Evolutionary conservation across 352 stramenopile genomes (phyloP), one percentile per base, ranked within the genome.

Genomic region (Globisporangium uncinulatum): DNA sequence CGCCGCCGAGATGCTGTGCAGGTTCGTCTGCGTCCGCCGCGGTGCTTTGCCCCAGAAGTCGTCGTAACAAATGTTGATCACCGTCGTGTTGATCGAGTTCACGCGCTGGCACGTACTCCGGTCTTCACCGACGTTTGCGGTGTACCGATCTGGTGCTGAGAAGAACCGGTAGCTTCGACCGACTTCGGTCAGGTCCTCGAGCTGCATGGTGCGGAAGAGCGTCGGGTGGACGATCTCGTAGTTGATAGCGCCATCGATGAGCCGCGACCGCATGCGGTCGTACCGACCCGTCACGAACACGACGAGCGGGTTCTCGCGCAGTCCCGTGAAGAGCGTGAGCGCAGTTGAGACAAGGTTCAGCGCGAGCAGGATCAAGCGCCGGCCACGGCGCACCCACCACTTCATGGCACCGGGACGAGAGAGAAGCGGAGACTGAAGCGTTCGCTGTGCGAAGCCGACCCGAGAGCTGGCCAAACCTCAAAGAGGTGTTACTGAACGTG

Each of bases 301-400:
- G 24, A 81, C 51, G 15, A 86, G 32, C 0, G 76, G 73, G 61
- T 86, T 86, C 58, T 86, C 76, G 5, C 64, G 72, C 21, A 86
- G 55, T 29, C 76, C 76, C 48, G 73, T 76, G 41, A 80, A 64
- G 29, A 86, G 57, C 13, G 76, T 83, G 45, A 86, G 65, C 3
- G 63, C 49, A 17, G 71, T 79, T 10, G 73, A 74, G n/a, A 62
- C 65, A 24, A 86, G 29, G 58, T 83, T 81, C 39, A 77, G 49
- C 10, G 41, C 50, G 10, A 72, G 20, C 39, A 76, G 36, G 5
- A 76, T 9, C 4, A 70, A 41, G 36, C 20, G 44, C 13, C 52
- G 52, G 9, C 43, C 43, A 14, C 48, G 34, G 49, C 32, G 31
- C 32, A 54, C 32, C 20, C 15, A 42, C 19, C 15, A 39, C 34